phyloP scores from a whole-genome alignment of 164 flowering plant species.

The Pachysandra terminalis region DNA sequence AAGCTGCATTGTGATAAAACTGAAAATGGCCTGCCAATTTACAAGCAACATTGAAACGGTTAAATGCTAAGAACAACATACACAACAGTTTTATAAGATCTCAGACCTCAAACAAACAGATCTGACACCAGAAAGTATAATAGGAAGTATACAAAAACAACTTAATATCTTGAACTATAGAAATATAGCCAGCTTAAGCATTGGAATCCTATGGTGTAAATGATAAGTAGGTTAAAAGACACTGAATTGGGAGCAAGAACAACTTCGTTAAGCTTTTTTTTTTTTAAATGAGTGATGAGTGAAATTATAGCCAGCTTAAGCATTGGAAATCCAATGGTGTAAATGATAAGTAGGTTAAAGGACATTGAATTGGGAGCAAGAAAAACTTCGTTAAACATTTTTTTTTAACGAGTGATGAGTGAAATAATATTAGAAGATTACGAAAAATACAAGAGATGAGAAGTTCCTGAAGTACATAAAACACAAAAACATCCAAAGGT shows the following conservation, averaged over 20 bases:
- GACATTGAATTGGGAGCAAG: not conserved
- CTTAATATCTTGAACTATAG: not conserved
- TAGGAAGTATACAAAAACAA: not conserved
- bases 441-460: too few species aligned
- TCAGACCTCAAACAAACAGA: not conserved
- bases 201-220: slow-evolving; percentile 1
- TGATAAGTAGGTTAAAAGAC: not conserved
- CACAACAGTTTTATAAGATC: not conserved
- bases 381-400: not conserved
- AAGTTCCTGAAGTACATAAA: too few species aligned
- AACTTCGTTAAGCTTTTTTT: not conserved
- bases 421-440: too few species aligned
- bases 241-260: not conserved
- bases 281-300: too few species aligned
- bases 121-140: not conserved
- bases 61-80: not conserved
- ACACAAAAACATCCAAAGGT: too few species aligned
- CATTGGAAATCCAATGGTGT: not conserved
- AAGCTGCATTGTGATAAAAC: too few species aligned
- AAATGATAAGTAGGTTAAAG: not conserved
- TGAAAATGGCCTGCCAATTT: slow-evolving; percentile 78
- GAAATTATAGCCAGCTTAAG: too few species aligned
- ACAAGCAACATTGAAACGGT: not conserved
- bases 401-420: too few species aligned
- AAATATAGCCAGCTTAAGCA: not conserved